phyloP scores from a whole-genome alignment of 768 basidiomycete species.

The Cantharellus anzutake region DNA sequence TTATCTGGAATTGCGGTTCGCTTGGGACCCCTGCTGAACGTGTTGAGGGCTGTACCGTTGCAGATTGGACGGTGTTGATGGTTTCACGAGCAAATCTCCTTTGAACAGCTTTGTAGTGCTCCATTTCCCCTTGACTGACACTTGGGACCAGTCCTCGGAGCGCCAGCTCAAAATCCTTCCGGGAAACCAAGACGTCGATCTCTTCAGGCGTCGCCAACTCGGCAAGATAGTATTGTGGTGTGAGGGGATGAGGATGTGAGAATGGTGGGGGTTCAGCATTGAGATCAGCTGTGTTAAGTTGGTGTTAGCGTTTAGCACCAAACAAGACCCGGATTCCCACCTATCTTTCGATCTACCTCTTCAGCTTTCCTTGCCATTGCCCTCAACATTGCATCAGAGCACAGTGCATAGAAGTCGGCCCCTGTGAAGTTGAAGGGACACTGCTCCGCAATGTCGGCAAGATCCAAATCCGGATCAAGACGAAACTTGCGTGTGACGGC shows the following conservation, averaged over 20 bases:
- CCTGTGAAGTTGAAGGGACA: slow-evolving; percentile 94
- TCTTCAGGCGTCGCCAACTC: slow-evolving; percentile 59
- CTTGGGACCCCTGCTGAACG: too few relatives aligned
- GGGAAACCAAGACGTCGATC: slow-evolving; percentile 52
- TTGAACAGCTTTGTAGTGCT: slow-evolving; percentile 61
- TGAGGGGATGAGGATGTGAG: slow-evolving; percentile 46
- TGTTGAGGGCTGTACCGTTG: too few relatives aligned
- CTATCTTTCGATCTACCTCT: slow-evolving; percentile 55
- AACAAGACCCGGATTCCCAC: slow-evolving; percentile 19
- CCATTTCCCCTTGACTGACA: slow-evolving; percentile 71
- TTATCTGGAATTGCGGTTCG: neutral
- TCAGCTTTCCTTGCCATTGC: slow-evolving; percentile 83
- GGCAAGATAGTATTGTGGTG: slow-evolving; percentile 76
- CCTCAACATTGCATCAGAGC: slow-evolving; percentile 88
- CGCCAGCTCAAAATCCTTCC: slow-evolving; percentile 59
- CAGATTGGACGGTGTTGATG: slow-evolving; percentile 8
- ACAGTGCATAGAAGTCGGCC: slow-evolving; percentile 94
- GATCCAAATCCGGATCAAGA: slow-evolving; percentile 45
- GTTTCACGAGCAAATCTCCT: slow-evolving; percentile 36
- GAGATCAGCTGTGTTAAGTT: slow-evolving; percentile 12
- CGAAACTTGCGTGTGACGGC: slow-evolving; percentile 88
- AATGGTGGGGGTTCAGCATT: slow-evolving; percentile 29
- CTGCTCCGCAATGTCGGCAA: slow-evolving; percentile 39
- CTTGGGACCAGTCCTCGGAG: slow-evolving; percentile 55
- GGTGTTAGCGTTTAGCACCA: slow-evolving; percentile 10